Base-by-base conservation (phyloP, 345 rosid genomes). In the Murraya koenigii region DNA sequence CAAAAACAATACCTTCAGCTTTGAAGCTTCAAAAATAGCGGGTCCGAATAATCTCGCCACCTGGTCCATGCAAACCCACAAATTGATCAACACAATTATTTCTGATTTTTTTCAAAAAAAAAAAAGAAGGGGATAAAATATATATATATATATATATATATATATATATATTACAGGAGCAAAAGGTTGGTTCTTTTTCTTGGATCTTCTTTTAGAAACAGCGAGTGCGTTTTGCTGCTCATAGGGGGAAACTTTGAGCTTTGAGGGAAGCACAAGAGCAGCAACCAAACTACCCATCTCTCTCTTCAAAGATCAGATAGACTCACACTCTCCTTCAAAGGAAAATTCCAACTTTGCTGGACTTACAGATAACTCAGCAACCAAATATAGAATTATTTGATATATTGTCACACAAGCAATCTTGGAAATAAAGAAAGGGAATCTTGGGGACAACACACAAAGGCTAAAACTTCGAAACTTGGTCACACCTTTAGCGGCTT, bases 31-130 rank as follows among this genome's bases (percentile, higher is more conserved):
- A 82, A 95, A 95, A 64, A 95, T 91, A 7, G 99, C 90, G 32
- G 98, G 99, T 82, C 99, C 98, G 80, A 95, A 95, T 75, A 95
- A 82, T 80, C 99, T 92, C 55, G 98, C 96, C 68, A 88, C 90
- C 99, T 95, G 81, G 58, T 35, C 39, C 85, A 78, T 62, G 30
- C 71, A 79, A 74, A 28, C 55, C 74, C 78, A 72, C 23, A 15
- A 60, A 80, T 60, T 38, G 79, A 9, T 38, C 14, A 35, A 79
- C 17, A 71, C 49, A 67, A 20, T 6, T 19, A 35, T 44, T 44
- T 44, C 10, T 44, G 11, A 11, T 41, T 41, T 8, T 44, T 44
- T 44, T 17, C 7, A 52, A 38, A 38, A 38, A 38, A 38, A 39
- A 32, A 7, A 6, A 30, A 15, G 15, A 13, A 3, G 10, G 8